Evolutionary conservation across 1,284 basidiomycete species (phyloP), one percentile per base, ranked within the genome.

Genomic region (Heterobasidion occidentale): DNA sequence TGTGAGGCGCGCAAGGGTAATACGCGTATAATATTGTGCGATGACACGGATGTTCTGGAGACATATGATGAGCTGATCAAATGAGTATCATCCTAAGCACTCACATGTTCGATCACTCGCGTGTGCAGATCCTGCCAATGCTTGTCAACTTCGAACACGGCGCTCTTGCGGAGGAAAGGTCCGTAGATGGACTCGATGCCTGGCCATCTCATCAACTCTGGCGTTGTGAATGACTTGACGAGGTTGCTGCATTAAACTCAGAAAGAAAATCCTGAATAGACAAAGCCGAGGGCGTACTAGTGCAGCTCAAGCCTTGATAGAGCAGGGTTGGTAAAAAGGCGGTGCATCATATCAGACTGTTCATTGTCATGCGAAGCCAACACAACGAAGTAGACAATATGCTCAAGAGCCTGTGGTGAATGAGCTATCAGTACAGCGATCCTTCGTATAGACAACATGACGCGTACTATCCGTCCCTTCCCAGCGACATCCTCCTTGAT

Each of bases 171-270:
- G 53, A 99, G 73, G 63, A 88, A 88, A 7, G 87, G 82, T 34
- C 94, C 95, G 68, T 98, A 99, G 15, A 98, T 78, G 7, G 77
- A 74, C 68, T 94, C 88, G 54, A 99, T 95, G n/a, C 94, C 93
- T 0, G 96, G 94, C 97, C 97, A 99, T 60, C 96, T 79, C 92
- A 98, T 98, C 48, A 99, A 77, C 68, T 99, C 97, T 46, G 86
- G 87, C 2, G 94, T 98, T 12, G 90, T 90, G 70, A 99, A 99
- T 66, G 92, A 96, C 76, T 99, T 99, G 58, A 97, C 82, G 46
- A 99, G 82, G 63, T 97, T 94, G 68, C 93, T 97, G 57, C 0
- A 53, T n/a, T 53, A 51, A 35, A 4, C 17, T 62, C 46, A 61
- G 60, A 36, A 36, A n/a, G 51, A 19, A 38, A 56, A 51, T 38